A percentile compares a stretch with the other conserved stretches of the same genome.
These are phyloP conservation scores for Rostrohypoxylon terebratum DNA, from an alignment of 495 filamentous ascomycete species.

Conservation along the genomic window DNA sequence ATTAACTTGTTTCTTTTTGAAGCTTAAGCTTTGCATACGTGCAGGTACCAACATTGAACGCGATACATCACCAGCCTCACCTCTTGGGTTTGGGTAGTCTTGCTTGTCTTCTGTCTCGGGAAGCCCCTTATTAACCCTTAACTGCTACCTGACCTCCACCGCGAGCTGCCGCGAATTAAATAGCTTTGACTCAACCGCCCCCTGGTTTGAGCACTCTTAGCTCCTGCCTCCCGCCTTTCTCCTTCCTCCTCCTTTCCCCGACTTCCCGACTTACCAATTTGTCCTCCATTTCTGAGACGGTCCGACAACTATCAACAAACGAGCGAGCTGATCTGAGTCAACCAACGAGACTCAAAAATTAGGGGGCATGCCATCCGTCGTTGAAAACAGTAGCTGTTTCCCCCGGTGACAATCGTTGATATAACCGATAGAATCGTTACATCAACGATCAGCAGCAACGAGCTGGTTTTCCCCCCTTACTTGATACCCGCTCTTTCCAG, in stretches of 20 bases:
- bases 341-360: background rate
- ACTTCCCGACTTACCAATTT: slow-evolving; percentile 5
- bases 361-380: slow-evolving; percentile 40
- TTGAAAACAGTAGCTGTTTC: slow-evolving; percentile 35
- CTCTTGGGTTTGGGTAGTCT: slow-evolving; percentile 7
- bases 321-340: background rate
- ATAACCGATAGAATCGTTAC: slow-evolving; percentile 13
- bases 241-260: slow-evolving; percentile 15
- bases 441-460: slow-evolving; percentile 33
- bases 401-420: slow-evolving; percentile 45
- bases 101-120: slow-evolving; percentile 34
- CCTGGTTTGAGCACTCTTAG: background rate
- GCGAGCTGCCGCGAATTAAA: background rate
- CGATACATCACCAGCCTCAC: background rate
- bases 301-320: slow-evolving; percentile 5
- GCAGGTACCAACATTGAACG: background rate
- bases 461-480: slow-evolving; percentile 21
- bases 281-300: slow-evolving; percentile 22
- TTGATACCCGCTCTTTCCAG: slow-evolving; percentile 25
- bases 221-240: slow-evolving; percentile 1
- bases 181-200: background rate
- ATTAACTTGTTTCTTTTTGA: slow-evolving; percentile 1
- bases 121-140: slow-evolving; percentile 34
- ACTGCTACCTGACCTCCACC: slow-evolving; percentile 7
- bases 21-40: background rate